Percentiles rank a stretch among this genome's conserved stretches.
Evolutionary conservation across 2,329 filamentous ascomycete genomes (phyloP).

Genomic region (Ophiostoma tasmaniense): DNA sequence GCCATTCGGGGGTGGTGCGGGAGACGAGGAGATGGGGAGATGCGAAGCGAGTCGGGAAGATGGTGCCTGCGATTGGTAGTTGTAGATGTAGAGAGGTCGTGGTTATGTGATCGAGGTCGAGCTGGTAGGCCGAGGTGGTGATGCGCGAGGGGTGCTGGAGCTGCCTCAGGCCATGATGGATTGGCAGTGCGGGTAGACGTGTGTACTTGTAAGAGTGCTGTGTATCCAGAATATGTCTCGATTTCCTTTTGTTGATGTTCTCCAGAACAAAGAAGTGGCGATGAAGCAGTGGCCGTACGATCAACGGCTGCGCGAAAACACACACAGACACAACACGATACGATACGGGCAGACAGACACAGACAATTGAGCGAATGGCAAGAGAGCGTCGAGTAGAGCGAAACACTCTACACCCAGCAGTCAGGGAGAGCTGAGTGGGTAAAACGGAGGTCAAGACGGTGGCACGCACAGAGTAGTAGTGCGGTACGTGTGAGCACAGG

Average conservation of each 20-base stretch:
- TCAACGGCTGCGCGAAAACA: slow-evolving; percentile 5
- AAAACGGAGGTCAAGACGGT: background rate
- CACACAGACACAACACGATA: background rate
- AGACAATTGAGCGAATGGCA: background rate
- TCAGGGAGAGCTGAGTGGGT: background rate
- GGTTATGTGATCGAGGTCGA: background rate
- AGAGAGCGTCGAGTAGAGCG: background rate
- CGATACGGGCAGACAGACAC: background rate
- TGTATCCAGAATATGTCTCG: background rate
- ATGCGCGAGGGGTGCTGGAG: background rate
- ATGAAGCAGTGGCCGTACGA: background rate
- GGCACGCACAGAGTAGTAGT: background rate
- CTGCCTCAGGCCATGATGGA: background rate
- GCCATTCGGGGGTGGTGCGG: slow-evolving; percentile 16
- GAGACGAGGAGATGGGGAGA: background rate
- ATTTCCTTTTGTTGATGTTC: no score
- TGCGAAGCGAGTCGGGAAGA: no score
- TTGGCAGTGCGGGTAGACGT: background rate
- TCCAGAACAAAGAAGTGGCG: background rate
- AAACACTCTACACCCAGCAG: background rate
- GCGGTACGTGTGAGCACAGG: background rate
- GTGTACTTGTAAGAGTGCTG: background rate
- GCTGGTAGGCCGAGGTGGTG: background rate
- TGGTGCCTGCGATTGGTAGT: no score
- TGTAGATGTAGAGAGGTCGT: background rate